Base-by-base conservation (phyloP, 1,139 yeast genomes). In the Kodamaea derodonti region DNA sequence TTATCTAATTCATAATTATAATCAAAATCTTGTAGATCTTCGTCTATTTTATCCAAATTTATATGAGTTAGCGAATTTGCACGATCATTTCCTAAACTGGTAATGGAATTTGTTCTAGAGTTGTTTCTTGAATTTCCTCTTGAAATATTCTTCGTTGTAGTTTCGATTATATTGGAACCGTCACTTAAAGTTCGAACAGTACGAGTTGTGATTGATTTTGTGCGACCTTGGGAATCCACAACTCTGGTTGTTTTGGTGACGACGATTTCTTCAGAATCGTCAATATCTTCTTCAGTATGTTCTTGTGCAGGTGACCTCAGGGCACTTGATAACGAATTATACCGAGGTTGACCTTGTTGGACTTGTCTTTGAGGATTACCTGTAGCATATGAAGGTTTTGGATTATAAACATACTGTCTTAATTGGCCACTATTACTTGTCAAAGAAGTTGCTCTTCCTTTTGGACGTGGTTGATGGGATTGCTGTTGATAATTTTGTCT, bases 171-270 rank as follows among this genome's bases (percentile, higher is more conserved):
- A 36, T 65, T 68, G 26, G 73, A 64, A 2, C 75, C 75, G 45
- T 69, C 75, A 3, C 73, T 66, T 31, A 67, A 46, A 1, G 65
- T 59, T 40, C 60, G 60, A 27, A 63, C 57, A 9, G 71, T 68
- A 42, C 68, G 65, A 5, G 72, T 67, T 17, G 74, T 69, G 27
- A 69, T 59, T 4, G 72, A 65, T 37, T 53, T 62, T 2, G 69
- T 62, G 41, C 74, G 51, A 6, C 75, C 75, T 28, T 46, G 59
- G 4, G 68, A 43, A 38, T 69, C 75, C n/a, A 67, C 59, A 13
- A 69, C 63, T 39, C 62, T 65, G 12, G 74, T 68, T 4, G 75
- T 69, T 37, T 65, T 67, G 13, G 74, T 68, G 11, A 71, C 65
- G 15, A 66, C 47, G 4, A 62, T 45, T 9, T 49, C 47, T 14